Conservation (phyloP, 495 filamentous ascomycete species). For the Hyphodiscus hymeniophilus region DNA sequence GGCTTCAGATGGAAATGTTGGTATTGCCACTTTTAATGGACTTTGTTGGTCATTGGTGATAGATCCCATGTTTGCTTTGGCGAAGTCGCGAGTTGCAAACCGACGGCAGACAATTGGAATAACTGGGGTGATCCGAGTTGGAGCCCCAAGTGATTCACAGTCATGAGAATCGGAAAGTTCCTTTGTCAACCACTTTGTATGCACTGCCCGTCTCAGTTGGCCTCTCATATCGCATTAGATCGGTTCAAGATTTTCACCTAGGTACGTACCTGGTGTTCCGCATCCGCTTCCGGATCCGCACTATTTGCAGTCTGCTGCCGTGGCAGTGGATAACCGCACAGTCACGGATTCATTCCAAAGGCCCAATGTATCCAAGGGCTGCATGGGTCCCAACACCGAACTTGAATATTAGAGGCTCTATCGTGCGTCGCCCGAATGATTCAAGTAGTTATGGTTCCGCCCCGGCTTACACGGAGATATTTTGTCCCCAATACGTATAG, state of each 20-base stretch:
- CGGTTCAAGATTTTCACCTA: background rate
- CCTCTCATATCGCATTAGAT: background rate
- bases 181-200: constrained; percentile 11
- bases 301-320: too few species aligned
- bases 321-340: too few species aligned
- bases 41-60: constrained; percentile 9
- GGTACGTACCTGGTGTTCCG: background rate
- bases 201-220: background rate
- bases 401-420: too few species aligned
- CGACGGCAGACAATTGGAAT: background rate
- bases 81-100: too few species aligned
- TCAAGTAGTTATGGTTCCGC: too few species aligned
- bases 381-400: too few species aligned
- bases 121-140: too few species aligned
- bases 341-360: too few species aligned
- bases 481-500: too few species aligned
- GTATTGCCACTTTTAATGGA: constrained; percentile 2
- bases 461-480: too few species aligned
- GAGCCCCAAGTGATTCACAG: background rate
- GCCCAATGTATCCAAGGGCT: too few species aligned
- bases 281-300: constrained; percentile 6
- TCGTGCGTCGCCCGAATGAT: too few species aligned
- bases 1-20: constrained; percentile 16
- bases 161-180: background rate
- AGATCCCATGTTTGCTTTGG: constrained; percentile 11